Evolutionary conservation across 305 asterid species (phyloP).

Genomic region (Solanum hybrid): DNA sequence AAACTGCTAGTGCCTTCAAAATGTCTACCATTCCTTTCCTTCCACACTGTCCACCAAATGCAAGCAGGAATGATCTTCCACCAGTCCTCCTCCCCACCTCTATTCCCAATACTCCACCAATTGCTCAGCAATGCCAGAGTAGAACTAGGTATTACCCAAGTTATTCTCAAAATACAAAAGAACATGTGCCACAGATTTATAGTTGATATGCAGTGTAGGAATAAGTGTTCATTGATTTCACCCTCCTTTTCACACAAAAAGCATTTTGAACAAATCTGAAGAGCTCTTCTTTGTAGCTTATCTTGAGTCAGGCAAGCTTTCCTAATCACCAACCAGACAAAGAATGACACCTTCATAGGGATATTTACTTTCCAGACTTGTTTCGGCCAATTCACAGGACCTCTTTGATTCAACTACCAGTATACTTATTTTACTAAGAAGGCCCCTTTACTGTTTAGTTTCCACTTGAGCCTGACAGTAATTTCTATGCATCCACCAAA

Average conservation of each 20-base stretch:
- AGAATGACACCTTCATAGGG: background rate
- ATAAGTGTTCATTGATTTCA: background rate
- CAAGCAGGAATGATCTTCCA: background rate
- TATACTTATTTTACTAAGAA: background rate
- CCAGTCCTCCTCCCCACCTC: background rate
- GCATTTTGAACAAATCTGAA: background rate
- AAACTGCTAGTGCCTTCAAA: background rate
- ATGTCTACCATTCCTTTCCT: background rate
- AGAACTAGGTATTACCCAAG: background rate
- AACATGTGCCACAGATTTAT: background rate
- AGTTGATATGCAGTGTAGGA: background rate
- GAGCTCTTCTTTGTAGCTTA: background rate
- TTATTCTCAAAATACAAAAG: background rate
- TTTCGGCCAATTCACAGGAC: background rate
- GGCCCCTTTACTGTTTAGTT: background rate
- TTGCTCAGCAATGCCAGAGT: background rate
- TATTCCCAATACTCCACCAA: background rate
- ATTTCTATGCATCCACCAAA: background rate
- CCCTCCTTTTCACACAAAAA: background rate
- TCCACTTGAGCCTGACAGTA: background rate
- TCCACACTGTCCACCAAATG: background rate
- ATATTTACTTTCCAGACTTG: background rate
- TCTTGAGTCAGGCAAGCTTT: background rate
- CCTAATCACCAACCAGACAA: background rate
- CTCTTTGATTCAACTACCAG: background rate